A percentile compares a stretch with the other conserved stretches of the same genome.
Evolutionary conservation across 2,329 filamentous ascomycete genomes (phyloP).

Genomic region (Sclerotinia minor): DNA sequence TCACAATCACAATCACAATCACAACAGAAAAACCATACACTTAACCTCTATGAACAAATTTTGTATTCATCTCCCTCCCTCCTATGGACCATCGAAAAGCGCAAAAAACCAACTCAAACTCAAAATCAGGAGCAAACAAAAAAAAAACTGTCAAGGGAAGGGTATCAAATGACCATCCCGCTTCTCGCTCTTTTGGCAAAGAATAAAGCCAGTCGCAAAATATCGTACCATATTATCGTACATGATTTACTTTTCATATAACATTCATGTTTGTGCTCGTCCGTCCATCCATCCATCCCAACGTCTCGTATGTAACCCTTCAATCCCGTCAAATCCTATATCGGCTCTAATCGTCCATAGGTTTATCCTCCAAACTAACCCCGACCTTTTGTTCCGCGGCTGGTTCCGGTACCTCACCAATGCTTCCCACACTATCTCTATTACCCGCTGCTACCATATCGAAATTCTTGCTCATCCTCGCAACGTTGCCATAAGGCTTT

Average conservation of each 20-base stretch:
- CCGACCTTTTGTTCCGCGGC: conserved; percentile 16
- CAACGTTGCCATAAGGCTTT: conserved; percentile 18
- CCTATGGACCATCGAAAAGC: neutral
- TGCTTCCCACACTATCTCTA: conserved; percentile 17
- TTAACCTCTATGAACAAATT: neutral
- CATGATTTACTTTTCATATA: conserved; percentile 20
- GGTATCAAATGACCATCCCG: conserved; percentile 19
- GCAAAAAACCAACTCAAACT: neutral
- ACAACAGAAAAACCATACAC: neutral
- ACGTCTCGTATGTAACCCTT: neutral
- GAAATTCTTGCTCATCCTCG: conserved; percentile 19
- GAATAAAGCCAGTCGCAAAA: conserved; percentile 18
- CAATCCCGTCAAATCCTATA: neutral
- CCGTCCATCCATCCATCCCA: neutral
- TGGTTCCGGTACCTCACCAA: conserved; percentile 14
- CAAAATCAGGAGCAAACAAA: neutral
- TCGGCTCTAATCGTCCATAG: conserved; percentile 17
- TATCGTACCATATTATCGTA: conserved; percentile 18
- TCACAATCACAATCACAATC: neutral
- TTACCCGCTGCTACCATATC: conserved; percentile 12
- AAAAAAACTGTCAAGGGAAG: conserved; percentile 12
- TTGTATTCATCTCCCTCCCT: conserved; percentile 1
- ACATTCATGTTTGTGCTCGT: conserved; percentile 14
- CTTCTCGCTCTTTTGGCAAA: conserved; percentile 14
- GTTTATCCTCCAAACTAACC: conserved; percentile 16